Percentiles rank a stretch among this genome's conserved stretches.
Conservation (phyloP, 106 monocot species). For the Phalaenopsis equestris region DNA sequence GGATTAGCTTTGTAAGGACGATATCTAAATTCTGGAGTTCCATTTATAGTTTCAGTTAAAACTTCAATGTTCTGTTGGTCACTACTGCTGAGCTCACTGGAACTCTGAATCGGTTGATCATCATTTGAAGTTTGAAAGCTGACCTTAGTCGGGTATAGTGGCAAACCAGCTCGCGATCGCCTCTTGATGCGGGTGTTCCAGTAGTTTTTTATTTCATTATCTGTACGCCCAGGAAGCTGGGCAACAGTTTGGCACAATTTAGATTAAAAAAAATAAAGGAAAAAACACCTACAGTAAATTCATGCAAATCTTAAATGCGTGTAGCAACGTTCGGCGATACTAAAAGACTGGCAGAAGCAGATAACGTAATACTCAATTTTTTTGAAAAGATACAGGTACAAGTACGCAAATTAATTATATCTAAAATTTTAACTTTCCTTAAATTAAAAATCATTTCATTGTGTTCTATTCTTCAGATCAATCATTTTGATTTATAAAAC, state of each 20-base stretch:
- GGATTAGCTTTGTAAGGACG: background rate
- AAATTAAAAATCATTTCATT: no score
- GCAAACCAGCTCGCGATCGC: slow-evolving; percentile 29
- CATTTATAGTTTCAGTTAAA: background rate
- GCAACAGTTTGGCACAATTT: background rate
- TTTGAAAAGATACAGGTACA: no score
- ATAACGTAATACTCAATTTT: background rate
- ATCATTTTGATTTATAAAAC: no score
- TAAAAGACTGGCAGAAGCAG: background rate
- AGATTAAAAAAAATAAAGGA: background rate
- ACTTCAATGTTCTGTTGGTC: slow-evolving; percentile 9
- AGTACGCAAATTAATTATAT: no score
- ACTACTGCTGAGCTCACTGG: slow-evolving; percentile 2
- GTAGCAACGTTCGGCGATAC: no score
- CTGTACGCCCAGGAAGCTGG: slow-evolving; percentile 66
- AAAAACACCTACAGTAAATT: background rate
- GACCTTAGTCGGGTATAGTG: slow-evolving; percentile 29
- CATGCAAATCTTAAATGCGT: no score
- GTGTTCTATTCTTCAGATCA: no score
- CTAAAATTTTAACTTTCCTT: no score
- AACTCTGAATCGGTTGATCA: slow-evolving; percentile 11
- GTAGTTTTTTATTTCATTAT: slow-evolving; percentile 73
- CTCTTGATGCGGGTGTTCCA: slow-evolving; percentile 65
- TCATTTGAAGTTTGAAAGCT: slow-evolving; percentile 10
- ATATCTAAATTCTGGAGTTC: background rate